These are phyloP conservation scores for Starmerella khaoyaiensis DNA, from an alignment of 805 yeast species.

Conservation along the genomic window DNA sequence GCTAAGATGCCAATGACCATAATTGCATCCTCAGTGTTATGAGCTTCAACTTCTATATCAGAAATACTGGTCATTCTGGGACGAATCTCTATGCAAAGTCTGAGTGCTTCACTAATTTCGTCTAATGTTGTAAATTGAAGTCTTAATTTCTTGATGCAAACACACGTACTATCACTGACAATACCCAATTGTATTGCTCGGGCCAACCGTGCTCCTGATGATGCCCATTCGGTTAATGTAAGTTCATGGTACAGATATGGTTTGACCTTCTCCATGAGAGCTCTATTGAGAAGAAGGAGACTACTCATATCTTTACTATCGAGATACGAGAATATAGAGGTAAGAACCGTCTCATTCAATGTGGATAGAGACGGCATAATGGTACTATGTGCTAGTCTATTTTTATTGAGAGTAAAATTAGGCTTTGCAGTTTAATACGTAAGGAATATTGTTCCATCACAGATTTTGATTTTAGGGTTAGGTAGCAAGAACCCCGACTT, in stretches of 20 bases:
- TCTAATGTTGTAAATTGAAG: constrained; percentile 14
- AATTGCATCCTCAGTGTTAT: constrained; percentile 14
- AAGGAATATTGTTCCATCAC: too few relatives aligned
- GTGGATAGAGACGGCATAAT: neutral
- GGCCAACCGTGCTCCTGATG: constrained; percentile 17
- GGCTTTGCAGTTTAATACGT: too few relatives aligned
- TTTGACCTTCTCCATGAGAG: constrained; percentile 8
- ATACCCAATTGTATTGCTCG: constrained; percentile 13
- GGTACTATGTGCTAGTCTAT: too few relatives aligned
- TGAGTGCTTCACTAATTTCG: constrained; percentile 15
- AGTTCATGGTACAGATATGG: constrained; percentile 16
- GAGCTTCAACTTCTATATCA: constrained; percentile 8
- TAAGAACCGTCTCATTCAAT: constrained; percentile 15
- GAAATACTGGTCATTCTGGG: constrained; percentile 11
- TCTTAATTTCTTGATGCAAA: constrained; percentile 12
- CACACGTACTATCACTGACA: constrained; percentile 11
- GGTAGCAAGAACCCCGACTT: too few relatives aligned
- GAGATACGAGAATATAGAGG: constrained; percentile 11
- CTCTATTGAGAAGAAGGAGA: constrained; percentile 13
- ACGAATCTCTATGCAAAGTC: constrained; percentile 10
- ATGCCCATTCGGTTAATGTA: constrained; percentile 19
- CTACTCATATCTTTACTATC: constrained; percentile 8
- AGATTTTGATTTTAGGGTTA: too few relatives aligned
- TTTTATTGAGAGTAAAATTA: too few relatives aligned
- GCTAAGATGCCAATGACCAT: constrained; percentile 9